These are phyloP conservation scores for Cornus controversa DNA, from an alignment of 148 eudicot genomes.

Conservation along the genomic window DNA sequence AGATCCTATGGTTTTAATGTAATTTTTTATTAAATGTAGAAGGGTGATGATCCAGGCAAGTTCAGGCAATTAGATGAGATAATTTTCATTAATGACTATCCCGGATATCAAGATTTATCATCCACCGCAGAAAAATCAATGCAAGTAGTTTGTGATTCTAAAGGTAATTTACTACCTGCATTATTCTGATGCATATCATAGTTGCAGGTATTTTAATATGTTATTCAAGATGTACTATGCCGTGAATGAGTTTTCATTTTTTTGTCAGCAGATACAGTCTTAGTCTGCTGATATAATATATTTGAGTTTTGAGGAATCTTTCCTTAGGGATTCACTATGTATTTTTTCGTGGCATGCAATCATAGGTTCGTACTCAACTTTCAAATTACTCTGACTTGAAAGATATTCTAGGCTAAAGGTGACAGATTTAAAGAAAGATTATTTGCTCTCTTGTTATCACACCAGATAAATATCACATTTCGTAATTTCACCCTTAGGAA, in stretches of 20 bases:
- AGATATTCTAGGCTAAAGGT: conserved; percentile 7
- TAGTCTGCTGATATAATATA: not conserved
- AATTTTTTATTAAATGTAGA: conserved; percentile 45
- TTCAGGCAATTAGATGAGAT: conserved; percentile 95
- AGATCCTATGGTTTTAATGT: not conserved
- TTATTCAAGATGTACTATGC: not conserved
- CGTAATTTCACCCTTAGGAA: not conserved
- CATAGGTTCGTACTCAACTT: not conserved
- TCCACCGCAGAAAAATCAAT: conserved; percentile 67
- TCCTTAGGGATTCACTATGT: not conserved
- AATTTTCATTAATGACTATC: conserved; percentile 64
- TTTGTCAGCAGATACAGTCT: not conserved
- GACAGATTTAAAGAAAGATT: not conserved
- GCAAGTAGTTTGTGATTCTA: conserved; percentile 82
- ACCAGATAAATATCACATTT: not conserved
- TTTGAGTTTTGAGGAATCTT: not conserved
- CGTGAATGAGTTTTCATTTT: not conserved
- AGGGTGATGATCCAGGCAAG: conserved; percentile 83
- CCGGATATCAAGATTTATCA: conserved; percentile 69
- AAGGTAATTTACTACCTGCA: conserved; percentile 44
- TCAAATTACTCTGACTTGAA: not conserved
- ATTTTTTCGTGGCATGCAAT: not conserved
- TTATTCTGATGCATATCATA: not conserved
- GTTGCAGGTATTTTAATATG: not conserved
- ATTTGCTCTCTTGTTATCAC: not conserved